A percentile compares a stretch with the other conserved stretches of the same genome.
phyloP scores from a whole-genome alignment of 768 basidiomycete species.

The Trametes maxima region DNA sequence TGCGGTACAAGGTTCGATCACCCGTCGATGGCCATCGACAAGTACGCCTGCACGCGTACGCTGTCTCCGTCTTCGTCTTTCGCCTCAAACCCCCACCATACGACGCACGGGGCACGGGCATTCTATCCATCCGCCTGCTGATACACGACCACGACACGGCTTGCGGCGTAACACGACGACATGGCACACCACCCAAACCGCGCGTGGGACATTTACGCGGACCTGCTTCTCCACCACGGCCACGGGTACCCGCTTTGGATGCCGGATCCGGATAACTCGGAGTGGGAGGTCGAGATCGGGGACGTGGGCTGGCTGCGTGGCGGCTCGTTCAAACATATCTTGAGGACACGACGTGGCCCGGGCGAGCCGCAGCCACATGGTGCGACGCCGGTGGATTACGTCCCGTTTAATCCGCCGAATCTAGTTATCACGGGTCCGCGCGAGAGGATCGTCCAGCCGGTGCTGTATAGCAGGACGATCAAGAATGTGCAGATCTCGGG shows the following conservation, averaged over 20 bases:
- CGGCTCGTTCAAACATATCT: conserved; percentile 18
- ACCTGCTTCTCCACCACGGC: conserved; percentile 10
- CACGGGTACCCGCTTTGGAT: conserved; percentile 22
- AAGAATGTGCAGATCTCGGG: neutral
- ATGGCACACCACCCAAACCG: neutral
- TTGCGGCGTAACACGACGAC: too few relatives aligned
- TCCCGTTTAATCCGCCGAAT: conserved; percentile 7
- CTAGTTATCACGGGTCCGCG: neutral
- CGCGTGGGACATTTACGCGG: conserved; percentile 20
- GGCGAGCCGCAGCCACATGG: neutral
- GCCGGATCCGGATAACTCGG: conserved; percentile 12
- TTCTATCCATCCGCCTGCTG: neutral
- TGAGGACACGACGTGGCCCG: conserved; percentile 4
- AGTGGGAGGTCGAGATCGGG: conserved; percentile 16
- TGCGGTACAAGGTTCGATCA: conserved; percentile 6
- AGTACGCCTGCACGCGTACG: too few relatives aligned
- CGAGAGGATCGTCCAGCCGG: conserved; percentile 1
- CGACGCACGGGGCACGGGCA: neutral
- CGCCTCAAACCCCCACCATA: neutral
- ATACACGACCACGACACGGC: too few relatives aligned
- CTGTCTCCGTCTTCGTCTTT: too few relatives aligned
- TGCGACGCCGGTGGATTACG: conserved; percentile 8
- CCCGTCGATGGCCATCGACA: neutral
- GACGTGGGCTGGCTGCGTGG: conserved; percentile 21
- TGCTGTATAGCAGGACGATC: conserved; percentile 9